phyloP scores from a whole-genome alignment of 768 basidiomycete species.

The Pulveroboletus sp. region DNA sequence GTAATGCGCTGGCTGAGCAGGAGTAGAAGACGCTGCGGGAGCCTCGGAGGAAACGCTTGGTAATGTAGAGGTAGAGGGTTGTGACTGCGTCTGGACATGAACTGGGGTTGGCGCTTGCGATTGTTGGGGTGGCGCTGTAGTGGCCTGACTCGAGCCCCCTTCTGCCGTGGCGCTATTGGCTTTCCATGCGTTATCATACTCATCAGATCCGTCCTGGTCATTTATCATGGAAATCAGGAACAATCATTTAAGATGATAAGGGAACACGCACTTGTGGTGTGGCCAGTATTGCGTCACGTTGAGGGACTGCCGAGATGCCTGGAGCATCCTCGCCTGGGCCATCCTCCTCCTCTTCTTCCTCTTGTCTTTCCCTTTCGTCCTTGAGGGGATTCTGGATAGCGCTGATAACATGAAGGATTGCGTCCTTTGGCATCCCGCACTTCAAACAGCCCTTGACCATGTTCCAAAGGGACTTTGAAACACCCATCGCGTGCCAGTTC shows the following conservation, averaged over 20 bases:
- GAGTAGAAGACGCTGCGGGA: slow-evolving; percentile 15
- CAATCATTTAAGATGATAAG: not conserved
- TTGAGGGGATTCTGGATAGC: slow-evolving; percentile 48
- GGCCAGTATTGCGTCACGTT: slow-evolving; percentile 23
- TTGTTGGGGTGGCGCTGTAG: slow-evolving; percentile 19
- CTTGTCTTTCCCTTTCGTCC: slow-evolving; percentile 35
- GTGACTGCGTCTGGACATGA: slow-evolving; percentile 16
- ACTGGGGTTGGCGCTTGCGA: slow-evolving; percentile 17
- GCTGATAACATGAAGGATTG: slow-evolving; percentile 55
- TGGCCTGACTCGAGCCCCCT: slow-evolving; percentile 23
- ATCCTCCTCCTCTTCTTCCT: slow-evolving; percentile 34
- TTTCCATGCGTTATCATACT: slow-evolving; percentile 62
- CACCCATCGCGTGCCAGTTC: slow-evolving; percentile 78
- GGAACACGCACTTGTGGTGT: slow-evolving; percentile 26
- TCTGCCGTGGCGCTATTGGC: slow-evolving; percentile 48
- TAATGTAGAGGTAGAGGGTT: slow-evolving; percentile 21
- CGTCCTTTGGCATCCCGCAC: slow-evolving; percentile 58
- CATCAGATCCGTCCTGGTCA: slow-evolving; percentile 44
- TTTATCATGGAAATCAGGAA: slow-evolving; percentile 6
- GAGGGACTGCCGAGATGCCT: slow-evolving; percentile 19
- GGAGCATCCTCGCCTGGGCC: slow-evolving; percentile 30
- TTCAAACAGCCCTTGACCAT: slow-evolving; percentile 60
- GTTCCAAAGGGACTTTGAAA: slow-evolving; percentile 71
- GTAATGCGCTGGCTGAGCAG: slow-evolving; percentile 29
- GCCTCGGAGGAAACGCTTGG: slow-evolving; percentile 18